phyloP scores from a whole-genome alignment of 768 basidiomycete genomes.

The Glaciozyma antarctica region DNA sequence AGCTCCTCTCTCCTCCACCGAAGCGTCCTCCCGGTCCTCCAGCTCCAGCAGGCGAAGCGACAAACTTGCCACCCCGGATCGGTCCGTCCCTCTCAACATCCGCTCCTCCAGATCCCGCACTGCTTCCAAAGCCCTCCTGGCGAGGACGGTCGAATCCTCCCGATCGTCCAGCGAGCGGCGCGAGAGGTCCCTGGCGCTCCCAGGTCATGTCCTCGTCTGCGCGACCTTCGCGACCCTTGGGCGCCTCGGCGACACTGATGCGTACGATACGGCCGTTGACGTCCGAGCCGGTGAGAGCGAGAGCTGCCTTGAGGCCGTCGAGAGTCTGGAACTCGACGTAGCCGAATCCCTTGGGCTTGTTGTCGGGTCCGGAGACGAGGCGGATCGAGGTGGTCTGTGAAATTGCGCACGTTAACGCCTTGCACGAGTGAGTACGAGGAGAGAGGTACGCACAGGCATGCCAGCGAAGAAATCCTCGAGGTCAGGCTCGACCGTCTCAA shows the following conservation, averaged over 20 bases:
- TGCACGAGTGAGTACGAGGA: neutral
- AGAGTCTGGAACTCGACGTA: slow-evolving; percentile 89
- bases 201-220: slow-evolving; percentile 47
- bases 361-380: slow-evolving; percentile 84
- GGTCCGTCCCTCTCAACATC: slow-evolving; percentile 34
- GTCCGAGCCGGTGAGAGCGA: slow-evolving; percentile 58
- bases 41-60: slow-evolving; percentile 44
- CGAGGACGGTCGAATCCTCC: slow-evolving; percentile 53
- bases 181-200: slow-evolving; percentile 27
- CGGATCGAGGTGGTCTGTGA: slow-evolving; percentile 69
- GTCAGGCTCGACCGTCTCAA: slow-evolving; percentile 78
- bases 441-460: slow-evolving; percentile 5
- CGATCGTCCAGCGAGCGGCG: slow-evolving; percentile 37
- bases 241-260: slow-evolving; percentile 77
- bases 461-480: slow-evolving; percentile 67
- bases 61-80: slow-evolving; percentile 41
- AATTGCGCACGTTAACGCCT: neutral
- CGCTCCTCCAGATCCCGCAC: slow-evolving; percentile 10
- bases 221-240: slow-evolving; percentile 57
- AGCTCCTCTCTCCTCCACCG: slow-evolving; percentile 39
- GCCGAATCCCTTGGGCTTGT: slow-evolving; percentile 94
- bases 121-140: slow-evolving; percentile 42
- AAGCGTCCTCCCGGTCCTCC: slow-evolving; percentile 50
- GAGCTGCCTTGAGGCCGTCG: slow-evolving; percentile 73
- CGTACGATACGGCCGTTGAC: slow-evolving; percentile 72